Base-by-base conservation (phyloP, 2,329 filamentous ascomycete species). In the Fusarium dlaminii region DNA sequence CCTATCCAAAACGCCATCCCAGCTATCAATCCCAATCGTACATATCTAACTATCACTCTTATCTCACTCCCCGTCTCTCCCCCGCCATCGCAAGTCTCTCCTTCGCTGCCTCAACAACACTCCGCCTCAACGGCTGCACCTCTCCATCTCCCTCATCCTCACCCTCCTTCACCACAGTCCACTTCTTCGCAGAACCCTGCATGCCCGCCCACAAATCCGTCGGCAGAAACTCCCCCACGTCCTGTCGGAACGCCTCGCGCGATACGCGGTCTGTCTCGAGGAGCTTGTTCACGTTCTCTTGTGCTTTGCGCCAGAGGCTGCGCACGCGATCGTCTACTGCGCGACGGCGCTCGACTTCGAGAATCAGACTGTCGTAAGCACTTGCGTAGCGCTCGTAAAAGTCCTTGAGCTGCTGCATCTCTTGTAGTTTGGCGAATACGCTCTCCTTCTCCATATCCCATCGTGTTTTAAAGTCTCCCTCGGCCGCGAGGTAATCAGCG, bases 381-480 rank as follows among this genome's bases (percentile, higher is more conserved):
- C 90, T 89, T 27, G 93, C 87, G 78, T 98, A 99, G 24, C 92
- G 91, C 69, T 96, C 93, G 82, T 98, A 98, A 77, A 98, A 94
- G n/a, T 90, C 86, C 17, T 91, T 88, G 77, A 98, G 89, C 29
- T 90, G 90, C 58, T 92, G 90, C 82, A 98, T 92, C 78, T 97
- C 94, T 15, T 88, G 85, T 45, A 98, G 89, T 75, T 91, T 93
- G 22, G 84, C 86, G 40, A 88, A 86, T 30, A 98, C 93, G 24
- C 87, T 87, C 8, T 90, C 88, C 73, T 92, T 91, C 74, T 97
- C 94, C 67, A 92, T 90, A 34, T 90, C 88, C 94, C 96, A 98
- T 5, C 89, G 84, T 29, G 86, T 84, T 40, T 86, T 85, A 79
- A 93, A 95, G 68, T 91, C 87, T 17, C 87, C 84, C 66, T 92